Evolutionary conservation across 805 yeast species (phyloP), one percentile per base, ranked within the genome.

Genomic region (Torulaspora gathmanii): DNA sequence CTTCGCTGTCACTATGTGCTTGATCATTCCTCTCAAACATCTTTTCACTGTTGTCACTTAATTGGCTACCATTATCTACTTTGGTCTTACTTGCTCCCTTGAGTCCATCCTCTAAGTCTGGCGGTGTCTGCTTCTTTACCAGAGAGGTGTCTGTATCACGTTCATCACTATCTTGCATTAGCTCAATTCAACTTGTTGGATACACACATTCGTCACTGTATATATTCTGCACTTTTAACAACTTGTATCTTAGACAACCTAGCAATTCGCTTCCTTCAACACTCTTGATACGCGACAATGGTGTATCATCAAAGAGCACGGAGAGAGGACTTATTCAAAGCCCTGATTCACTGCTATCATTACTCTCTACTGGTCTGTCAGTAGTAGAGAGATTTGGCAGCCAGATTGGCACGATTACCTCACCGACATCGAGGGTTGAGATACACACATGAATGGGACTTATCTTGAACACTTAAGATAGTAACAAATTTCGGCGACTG

Each of bases 1-100:
- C 78, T 1, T 70, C 76, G 2, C 61, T 72, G 0, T 67, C 72
- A 1, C 1, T 54, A 59, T 8, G 46, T 60, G 8, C 59, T 63
- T 5, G 8, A 12, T 48, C 58, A 2, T 52, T 57, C 10, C 37
- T 58, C 17, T 36, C 55, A 5, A 42, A 54, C 20, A 46, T 51
- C 19, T 54, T 54, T 5, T 54, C 60, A 16, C 38, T 54, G 2
- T 46, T 56, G 9, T 49, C 53, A 1, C 47, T 54, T 3, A 46
- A 51, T 5, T 50, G 9, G 15, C 12, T 10, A n/a, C 12, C 20
- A 22, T 20, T 15, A 1, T 8, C 20, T 15, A 11, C n/a, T 6
- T 20, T 11, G 7, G 15, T n/a, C 4, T 31, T 22, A 8, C 22
- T 9, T 16, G 34, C 13, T 39, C 37, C 31, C 25, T 11, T 31